These are phyloP conservation scores for Leucosporidium creatinivorum DNA, from an alignment of 768 basidiomycete genomes.

Conservation along the genomic window DNA sequence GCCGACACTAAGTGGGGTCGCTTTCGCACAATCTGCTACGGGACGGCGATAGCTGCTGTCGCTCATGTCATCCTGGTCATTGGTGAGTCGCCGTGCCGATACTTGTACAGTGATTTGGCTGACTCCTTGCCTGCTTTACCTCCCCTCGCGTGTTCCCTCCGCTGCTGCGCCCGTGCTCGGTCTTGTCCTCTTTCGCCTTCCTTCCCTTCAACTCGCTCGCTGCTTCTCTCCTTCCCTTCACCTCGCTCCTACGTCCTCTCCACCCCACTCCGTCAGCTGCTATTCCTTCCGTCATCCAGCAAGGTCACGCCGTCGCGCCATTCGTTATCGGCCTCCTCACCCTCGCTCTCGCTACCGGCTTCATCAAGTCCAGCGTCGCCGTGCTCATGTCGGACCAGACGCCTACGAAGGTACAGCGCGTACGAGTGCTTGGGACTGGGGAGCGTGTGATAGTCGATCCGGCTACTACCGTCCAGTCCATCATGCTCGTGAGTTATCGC, in stretches of 20 bases:
- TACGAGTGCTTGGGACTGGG: conserved; percentile 43
- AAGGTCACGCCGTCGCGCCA: not conserved
- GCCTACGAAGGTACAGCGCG: conserved; percentile 7
- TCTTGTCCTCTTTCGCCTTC: conserved; percentile 43
- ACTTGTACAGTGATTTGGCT: too few species aligned
- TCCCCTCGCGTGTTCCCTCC: conserved; percentile 56
- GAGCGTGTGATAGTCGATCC: conserved; percentile 74
- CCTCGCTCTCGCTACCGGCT: conserved; percentile 5
- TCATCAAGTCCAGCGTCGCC: conserved; percentile 68
- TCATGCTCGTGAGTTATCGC: not conserved
- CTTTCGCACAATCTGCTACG: conserved; percentile 63
- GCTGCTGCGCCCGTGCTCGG: conserved; percentile 51
- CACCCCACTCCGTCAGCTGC: not conserved
- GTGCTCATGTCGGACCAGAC: conserved; percentile 69
- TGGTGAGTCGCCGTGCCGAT: too few species aligned
- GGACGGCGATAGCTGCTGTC: conserved; percentile 53
- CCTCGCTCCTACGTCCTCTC: conserved; percentile 52
- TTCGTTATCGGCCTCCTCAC: not conserved
- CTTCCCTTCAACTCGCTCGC: too few species aligned
- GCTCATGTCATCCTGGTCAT: conserved; percentile 51
- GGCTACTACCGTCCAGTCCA: conserved; percentile 18
- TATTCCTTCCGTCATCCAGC: not conserved
- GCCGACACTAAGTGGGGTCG: conserved; percentile 68
- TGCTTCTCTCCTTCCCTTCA: conserved; percentile 44
- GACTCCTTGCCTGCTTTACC: too few species aligned